Conservation (phyloP, 306 rosid species). For the Acmispon strigosus region DNA sequence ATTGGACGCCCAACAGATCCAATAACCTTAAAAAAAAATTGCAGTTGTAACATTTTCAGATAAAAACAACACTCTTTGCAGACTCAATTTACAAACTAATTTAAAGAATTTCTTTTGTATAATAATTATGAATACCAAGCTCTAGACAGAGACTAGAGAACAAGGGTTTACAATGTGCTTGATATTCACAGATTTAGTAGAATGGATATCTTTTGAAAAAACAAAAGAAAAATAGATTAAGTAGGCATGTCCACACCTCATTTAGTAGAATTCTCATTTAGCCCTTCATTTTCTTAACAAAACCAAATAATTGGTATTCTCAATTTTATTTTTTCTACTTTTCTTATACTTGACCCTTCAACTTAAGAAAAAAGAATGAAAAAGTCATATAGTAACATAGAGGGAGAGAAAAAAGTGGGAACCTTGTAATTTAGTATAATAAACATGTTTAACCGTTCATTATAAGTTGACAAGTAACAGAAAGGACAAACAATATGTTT, state of each 20-base stretch:
- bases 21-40: slow-evolving; percentile 65
- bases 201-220: neutral
- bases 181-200: neutral
- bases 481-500: neutral
- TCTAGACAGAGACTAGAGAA: neutral
- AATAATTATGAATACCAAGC: slow-evolving; percentile 5
- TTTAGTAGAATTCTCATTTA: neutral
- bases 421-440: neutral
- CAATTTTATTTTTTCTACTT: neutral
- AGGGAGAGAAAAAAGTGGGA: neutral
- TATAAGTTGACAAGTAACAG: neutral
- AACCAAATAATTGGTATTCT: neutral
- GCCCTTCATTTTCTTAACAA: neutral
- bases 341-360: neutral
- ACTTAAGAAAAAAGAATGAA: neutral
- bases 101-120: neutral
- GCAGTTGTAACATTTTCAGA: slow-evolving; percentile 33
- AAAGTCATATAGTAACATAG: neutral
- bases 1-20: slow-evolving; percentile 92
- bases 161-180: slow-evolving; percentile 6
- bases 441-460: slow-evolving; percentile 3
- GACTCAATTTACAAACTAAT: slow-evolving; percentile 6
- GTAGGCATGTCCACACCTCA: neutral
- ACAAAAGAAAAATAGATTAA: neutral
- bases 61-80: slow-evolving; percentile 22